Evolutionary conservation across 1,284 basidiomycete species (phyloP).

Genomic region (Ceratobasidium theobromae): DNA sequence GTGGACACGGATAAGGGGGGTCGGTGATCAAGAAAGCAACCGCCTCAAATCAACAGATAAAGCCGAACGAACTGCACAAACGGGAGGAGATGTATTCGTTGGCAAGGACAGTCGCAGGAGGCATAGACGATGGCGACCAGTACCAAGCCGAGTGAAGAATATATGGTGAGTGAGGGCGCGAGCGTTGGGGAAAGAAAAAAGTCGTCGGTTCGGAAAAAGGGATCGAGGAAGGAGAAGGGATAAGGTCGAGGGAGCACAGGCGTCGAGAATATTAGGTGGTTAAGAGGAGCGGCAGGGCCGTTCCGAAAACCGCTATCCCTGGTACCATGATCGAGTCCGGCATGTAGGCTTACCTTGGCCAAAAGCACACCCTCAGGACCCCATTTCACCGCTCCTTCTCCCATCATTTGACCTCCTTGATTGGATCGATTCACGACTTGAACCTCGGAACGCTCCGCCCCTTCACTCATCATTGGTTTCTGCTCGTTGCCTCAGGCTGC

Average conservation of each 20-base stretch:
- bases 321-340: slow-evolving; percentile 6
- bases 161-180: background rate
- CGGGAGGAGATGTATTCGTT: background rate
- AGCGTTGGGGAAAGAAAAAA: background rate
- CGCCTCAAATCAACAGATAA: background rate
- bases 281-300: background rate
- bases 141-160: background rate
- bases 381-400: slow-evolving; percentile 3
- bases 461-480: background rate
- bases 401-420: background rate
- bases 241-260: background rate
- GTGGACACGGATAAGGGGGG: background rate
- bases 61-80: slow-evolving; percentile 6
- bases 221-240: background rate
- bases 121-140: slow-evolving; percentile 19
- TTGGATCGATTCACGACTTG: background rate
- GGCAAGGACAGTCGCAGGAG: background rate
- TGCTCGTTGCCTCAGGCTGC: background rate
- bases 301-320: background rate
- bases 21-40: slow-evolving; percentile 22
- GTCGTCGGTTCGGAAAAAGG: slow-evolving; percentile 1
- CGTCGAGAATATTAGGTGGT: background rate
- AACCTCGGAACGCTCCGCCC: background rate
- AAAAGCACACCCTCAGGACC: background rate
- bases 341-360: slow-evolving; percentile 1